phyloP scores from a whole-genome alignment of 306 rosid species.

The Luffa acutangula region DNA sequence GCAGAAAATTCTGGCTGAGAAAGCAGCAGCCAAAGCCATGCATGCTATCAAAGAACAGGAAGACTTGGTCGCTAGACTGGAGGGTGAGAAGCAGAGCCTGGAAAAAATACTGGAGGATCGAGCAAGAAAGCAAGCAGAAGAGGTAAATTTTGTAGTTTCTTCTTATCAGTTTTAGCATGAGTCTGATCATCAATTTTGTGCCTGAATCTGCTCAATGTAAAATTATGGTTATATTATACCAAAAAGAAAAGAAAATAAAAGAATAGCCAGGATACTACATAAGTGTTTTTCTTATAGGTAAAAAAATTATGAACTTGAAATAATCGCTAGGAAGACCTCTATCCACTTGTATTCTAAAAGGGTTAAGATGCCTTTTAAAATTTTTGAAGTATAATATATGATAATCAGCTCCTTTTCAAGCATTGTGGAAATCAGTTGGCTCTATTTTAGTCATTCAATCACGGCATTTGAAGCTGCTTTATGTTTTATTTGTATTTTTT shows the following conservation, averaged over 20 bases:
- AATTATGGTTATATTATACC: background rate
- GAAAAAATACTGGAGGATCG: conserved; percentile 89
- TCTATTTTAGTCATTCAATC: background rate
- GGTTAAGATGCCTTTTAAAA: background rate
- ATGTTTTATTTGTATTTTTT: background rate
- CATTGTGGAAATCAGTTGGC: background rate
- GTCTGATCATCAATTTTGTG: background rate
- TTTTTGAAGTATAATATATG: background rate
- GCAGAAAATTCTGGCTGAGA: conserved; percentile 73
- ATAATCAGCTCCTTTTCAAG: background rate
- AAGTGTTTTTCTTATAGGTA: background rate
- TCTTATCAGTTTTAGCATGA: background rate
- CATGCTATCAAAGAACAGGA: conserved; percentile 77
- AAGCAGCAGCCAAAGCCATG: conserved; percentile 73
- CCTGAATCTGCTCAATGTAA: background rate
- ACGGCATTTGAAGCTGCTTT: background rate
- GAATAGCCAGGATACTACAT: background rate
- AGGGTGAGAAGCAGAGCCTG: conserved; percentile 91
- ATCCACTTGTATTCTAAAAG: background rate
- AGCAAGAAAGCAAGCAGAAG: conserved; percentile 82
- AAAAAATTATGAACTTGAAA: background rate
- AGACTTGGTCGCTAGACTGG: conserved; percentile 82
- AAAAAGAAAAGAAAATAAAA: background rate
- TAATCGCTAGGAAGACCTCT: background rate
- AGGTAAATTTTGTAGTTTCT: conserved; percentile 28